Conservation (phyloP, 1,284 basidiomycete genomes). For the Puccinia hordei region DNA sequence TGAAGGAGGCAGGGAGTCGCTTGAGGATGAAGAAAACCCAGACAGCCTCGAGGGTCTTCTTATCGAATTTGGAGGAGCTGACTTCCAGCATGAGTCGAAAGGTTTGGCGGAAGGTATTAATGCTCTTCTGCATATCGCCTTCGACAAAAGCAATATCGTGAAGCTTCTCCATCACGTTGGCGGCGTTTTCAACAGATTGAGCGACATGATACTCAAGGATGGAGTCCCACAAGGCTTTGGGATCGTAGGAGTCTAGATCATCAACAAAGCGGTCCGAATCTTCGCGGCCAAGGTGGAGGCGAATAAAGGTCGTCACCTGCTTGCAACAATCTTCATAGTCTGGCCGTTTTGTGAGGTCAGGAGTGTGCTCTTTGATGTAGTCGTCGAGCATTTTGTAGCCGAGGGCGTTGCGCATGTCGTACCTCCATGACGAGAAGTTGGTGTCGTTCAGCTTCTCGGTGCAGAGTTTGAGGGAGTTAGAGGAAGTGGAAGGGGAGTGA, state of each 20-base stretch:
- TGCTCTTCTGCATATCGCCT: background rate
- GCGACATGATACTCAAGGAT: background rate
- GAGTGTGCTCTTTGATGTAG: background rate
- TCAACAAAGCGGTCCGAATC: background rate
- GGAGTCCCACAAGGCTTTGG: background rate
- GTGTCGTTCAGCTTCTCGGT: background rate
- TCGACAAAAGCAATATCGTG: background rate
- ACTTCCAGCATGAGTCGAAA: background rate
- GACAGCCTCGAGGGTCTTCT: background rate
- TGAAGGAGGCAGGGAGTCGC: background rate
- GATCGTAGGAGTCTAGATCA: background rate
- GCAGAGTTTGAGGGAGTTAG: background rate
- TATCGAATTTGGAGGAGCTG: background rate
- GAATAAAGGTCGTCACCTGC: background rate
- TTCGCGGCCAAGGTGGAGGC: background rate
- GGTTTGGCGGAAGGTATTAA: background rate
- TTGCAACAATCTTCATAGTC: background rate
- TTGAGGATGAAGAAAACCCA: background rate
- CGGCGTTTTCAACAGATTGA: background rate
- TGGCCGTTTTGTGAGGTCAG: background rate
- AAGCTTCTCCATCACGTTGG: background rate
- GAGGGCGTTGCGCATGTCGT: background rate
- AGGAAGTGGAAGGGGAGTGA: background rate
- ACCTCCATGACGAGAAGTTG: background rate
- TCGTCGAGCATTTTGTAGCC: conserved; percentile 9